These are phyloP conservation scores for Phoma sp. DNA, from an alignment of 2,329 filamentous ascomycete genomes.

Conservation along the genomic window DNA sequence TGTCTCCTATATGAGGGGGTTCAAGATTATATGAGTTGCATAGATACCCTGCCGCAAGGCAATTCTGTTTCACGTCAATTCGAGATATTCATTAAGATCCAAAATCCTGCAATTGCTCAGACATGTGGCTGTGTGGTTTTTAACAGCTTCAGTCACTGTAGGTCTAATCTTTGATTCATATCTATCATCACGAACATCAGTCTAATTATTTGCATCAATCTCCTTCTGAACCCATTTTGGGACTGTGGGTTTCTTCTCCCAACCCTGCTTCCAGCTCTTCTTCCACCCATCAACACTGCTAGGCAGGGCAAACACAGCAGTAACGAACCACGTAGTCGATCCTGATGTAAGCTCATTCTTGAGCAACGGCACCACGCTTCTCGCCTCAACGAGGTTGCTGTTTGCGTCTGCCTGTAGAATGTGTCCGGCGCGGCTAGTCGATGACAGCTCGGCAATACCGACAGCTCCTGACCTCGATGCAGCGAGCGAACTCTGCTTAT, in stretches of 20 bases:
- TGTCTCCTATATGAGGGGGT: constrained; percentile 5
- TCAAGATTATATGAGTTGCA: neutral
- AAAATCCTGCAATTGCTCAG: too few species aligned
- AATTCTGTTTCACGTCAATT: neutral
- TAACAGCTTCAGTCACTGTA: too few species aligned
- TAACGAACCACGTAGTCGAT: constrained; percentile 70
- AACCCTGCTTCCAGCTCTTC: constrained; percentile 55
- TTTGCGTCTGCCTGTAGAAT: constrained; percentile 80
- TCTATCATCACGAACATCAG: neutral
- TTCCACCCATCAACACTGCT: constrained; percentile 60
- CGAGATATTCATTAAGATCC: neutral
- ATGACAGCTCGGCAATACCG: constrained; percentile 57
- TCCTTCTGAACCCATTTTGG: constrained; percentile 65
- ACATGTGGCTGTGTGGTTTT: too few species aligned
- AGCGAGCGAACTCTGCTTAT: constrained; percentile 50
- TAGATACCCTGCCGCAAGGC: constrained; percentile 13
- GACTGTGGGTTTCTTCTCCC: constrained; percentile 65
- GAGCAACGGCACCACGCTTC: constrained; percentile 75
- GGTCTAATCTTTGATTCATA: neutral
- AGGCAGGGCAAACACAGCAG: constrained; percentile 75
- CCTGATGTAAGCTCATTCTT: constrained; percentile 67
- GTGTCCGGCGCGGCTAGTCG: constrained; percentile 61
- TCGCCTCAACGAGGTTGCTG: constrained; percentile 75
- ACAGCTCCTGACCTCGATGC: constrained; percentile 60
- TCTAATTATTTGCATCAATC: neutral